Evolutionary conservation across 176 grass and related monocot species (phyloP).

Genomic region (Carex cristatella): DNA sequence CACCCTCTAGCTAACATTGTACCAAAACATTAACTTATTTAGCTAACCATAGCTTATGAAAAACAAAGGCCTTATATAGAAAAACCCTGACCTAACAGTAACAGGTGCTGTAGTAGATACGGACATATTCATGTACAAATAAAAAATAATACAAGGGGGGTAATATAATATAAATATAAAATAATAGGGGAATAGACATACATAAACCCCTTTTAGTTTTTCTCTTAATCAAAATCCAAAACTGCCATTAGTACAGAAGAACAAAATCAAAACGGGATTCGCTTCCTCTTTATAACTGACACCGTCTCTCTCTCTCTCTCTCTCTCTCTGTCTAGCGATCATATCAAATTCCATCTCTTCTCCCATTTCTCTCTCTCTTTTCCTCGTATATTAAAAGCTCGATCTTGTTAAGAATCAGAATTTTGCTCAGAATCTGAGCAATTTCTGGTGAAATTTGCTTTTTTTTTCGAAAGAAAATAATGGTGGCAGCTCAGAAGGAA

Average conservation of each 20-base stretch:
- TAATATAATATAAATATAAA: background rate
- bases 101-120: constrained; percentile 9
- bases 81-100: background rate
- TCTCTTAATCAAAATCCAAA: constrained; percentile 16
- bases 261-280: constrained; percentile 26
- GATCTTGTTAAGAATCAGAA: constrained; percentile 7
- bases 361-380: background rate
- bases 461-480: background rate
- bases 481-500: constrained; percentile 39
- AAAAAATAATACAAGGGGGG: constrained; percentile 24
- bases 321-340: background rate
- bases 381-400: background rate
- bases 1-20: constrained; percentile 1
- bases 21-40: constrained; percentile 11
- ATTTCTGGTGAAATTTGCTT: constrained; percentile 6
- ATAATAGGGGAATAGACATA: background rate
- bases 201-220: constrained; percentile 12
- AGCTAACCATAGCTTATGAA: background rate
- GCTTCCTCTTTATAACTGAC: constrained; percentile 34
- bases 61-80: constrained; percentile 20
- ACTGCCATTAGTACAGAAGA: constrained; percentile 8
- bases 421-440: constrained; percentile 22
- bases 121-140: background rate
- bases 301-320: constrained; percentile 8
- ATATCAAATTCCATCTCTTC: background rate